Base-by-base conservation (phyloP, 345 rosid species). In the Durio zibethinus region DNA sequence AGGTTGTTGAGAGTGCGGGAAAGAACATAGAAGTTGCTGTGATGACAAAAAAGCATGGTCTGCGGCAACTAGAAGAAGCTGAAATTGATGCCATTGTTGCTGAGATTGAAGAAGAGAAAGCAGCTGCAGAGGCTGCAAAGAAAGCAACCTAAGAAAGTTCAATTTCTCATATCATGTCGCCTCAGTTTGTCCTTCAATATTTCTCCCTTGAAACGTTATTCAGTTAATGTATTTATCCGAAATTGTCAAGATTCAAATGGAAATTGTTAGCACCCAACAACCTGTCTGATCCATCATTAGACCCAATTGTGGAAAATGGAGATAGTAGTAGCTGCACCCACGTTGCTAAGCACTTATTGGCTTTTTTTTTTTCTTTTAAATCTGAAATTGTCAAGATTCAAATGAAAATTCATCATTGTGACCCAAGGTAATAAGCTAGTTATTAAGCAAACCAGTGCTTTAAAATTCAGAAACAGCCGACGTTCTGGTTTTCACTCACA, bases 81-180 rank as follows among this genome's bases (percentile, higher is more conserved):
- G 97, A 95, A 75, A 91, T 93, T 0, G 98, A 95, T 86, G 91
- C 88, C 21, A 91, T 93, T 66, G 99, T 89, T 20, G 88, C 91
- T 23, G 94, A 93, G 77, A 93, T 95, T 1, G 99, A 95, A 80
- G 95, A 95, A 7, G 98, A 94, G 84, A 94, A 94, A 84, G 95
- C 95, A 42, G 98, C 97, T 0, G 98, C 94, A 0, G 95, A 94
- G 85, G 93, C 98, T 70, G 97, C 95, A 18, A 93, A 94, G 87
- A 92, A 90, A 84, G 93, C 97, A 95, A 62, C 76, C 65, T 3
- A 73, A 73, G 38, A 65, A 73, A 11, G 33, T 56, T 73, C 47
- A 21, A 14, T 73, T 36, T 7, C n/a, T n/a, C 21, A 7, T 38
- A 6, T n/a, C 11, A 4, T 9, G 10, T 5, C 2, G 56, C 45